These are phyloP conservation scores for Aphanoascus verrucosus DNA, from an alignment of 2,329 filamentous ascomycete species.

Conservation along the genomic window DNA sequence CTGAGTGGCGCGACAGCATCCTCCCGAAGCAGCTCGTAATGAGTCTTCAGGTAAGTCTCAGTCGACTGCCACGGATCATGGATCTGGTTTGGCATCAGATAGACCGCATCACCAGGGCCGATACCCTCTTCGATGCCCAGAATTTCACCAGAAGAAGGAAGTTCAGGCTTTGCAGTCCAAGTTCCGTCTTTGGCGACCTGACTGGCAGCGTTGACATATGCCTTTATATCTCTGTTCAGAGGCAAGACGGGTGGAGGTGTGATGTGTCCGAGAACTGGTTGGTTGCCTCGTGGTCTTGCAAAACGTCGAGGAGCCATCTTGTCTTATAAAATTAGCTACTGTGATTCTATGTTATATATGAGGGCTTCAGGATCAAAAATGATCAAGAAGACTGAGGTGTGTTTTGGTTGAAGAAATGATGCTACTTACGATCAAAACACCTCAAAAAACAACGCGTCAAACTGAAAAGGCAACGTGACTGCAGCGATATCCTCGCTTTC, in stretches of 20 bases:
- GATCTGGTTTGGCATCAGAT: constrained; percentile 45
- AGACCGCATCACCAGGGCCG: constrained; percentile 20
- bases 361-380: background rate
- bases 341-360: background rate
- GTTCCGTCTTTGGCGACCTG: constrained; percentile 13
- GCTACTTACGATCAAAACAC: too few species aligned
- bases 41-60: constrained; percentile 57
- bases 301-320: constrained; percentile 4
- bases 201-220: constrained; percentile 21
- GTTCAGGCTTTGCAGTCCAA: constrained; percentile 32
- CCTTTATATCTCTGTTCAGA: constrained; percentile 25
- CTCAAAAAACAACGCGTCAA: too few species aligned
- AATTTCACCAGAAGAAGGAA: constrained; percentile 34
- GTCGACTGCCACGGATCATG: constrained; percentile 49
- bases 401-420: too few species aligned
- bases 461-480: too few species aligned
- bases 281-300: background rate
- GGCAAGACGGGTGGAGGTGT: background rate
- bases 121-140: constrained; percentile 20
- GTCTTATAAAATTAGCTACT: background rate
- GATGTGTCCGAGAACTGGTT: background rate
- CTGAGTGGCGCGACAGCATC: constrained; percentile 62
- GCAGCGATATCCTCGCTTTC: too few species aligned
- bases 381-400: background rate
- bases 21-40: constrained; percentile 66